These are phyloP conservation scores for Ramichloridium luteum DNA, from an alignment of 2,329 filamentous ascomycete genomes.

Conservation along the genomic window DNA sequence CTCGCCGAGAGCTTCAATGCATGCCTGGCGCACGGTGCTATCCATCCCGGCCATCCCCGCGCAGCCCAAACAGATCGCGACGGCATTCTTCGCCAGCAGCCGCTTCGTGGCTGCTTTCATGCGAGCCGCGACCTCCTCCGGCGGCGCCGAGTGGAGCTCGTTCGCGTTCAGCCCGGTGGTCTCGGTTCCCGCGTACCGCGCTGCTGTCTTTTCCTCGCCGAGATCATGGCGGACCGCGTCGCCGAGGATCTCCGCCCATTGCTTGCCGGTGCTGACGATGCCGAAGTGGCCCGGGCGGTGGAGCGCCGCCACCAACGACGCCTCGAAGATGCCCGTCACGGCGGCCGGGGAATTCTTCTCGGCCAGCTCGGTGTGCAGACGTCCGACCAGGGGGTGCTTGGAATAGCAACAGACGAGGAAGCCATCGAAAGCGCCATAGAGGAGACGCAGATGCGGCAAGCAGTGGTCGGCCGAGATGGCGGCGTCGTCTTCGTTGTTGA, in stretches of 20 bases:
- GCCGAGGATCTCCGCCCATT: slow-evolving; percentile 64
- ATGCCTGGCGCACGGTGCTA: slow-evolving; percentile 58
- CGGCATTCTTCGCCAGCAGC: slow-evolving; percentile 37
- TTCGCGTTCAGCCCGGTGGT: slow-evolving; percentile 70
- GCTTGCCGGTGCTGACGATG: slow-evolving; percentile 75
- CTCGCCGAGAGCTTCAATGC: slow-evolving; percentile 51
- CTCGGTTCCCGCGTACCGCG: slow-evolving; percentile 60
- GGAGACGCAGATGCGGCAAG: slow-evolving; percentile 39
- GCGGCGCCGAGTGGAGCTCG: slow-evolving; percentile 60
- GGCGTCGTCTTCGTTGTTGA: slow-evolving; percentile 64
- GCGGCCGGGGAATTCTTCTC: slow-evolving; percentile 22
- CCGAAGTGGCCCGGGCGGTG: slow-evolving; percentile 55
- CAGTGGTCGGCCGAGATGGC: slow-evolving; percentile 50
- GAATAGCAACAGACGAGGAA: slow-evolving; percentile 84
- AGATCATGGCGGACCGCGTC: slow-evolving; percentile 49
- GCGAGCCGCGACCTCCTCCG: slow-evolving; percentile 50
- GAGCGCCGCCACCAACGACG: slow-evolving; percentile 55
- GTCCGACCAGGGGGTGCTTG: slow-evolving; percentile 60
- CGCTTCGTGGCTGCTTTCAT: slow-evolving; percentile 59
- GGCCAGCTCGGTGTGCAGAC: slow-evolving; percentile 18
- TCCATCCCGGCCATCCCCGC: slow-evolving; percentile 85
- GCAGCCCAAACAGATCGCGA: slow-evolving; percentile 70
- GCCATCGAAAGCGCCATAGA: slow-evolving; percentile 49
- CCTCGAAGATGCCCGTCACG: slow-evolving; percentile 82
- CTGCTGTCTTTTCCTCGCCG: slow-evolving; percentile 39